Base-by-base conservation (phyloP, 805 yeast species). In the Ascoidea rubescens region DNA sequence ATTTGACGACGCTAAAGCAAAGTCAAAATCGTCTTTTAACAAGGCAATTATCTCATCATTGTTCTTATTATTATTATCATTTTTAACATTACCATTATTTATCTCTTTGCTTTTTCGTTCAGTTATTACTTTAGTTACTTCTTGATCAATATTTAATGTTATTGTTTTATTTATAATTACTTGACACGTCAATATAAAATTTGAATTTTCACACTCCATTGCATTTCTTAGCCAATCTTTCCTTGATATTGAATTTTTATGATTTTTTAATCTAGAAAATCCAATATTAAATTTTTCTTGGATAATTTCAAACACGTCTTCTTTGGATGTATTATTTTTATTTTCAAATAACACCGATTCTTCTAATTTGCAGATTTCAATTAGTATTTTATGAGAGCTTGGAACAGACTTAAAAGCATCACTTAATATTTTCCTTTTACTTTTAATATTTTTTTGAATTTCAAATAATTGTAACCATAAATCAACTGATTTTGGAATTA, bases 311-410 rank as follows among this genome's bases (percentile, higher is more conserved):
- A 67, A 7, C 10, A 33, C 10, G 10, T 7, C 10, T 10, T 33
- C 42, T 7, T 7, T 7, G 10, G 42, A 33, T 33, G 6, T 71
- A n/a, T 69, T 65, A 5, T 69, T 69, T 4, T 65, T 62, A 1
- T 65, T 61, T 53, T 71, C 67, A n/a, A n/a, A n/a, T n/a, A n/a
- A n/a, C n/a, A n/a, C n/a, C n/a, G n/a, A n/a, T 58, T 81, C 91
- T 63, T 87, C 95, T 12, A 88, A 60, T 56, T 80, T 76, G 1
- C 80, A 73, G 1, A 88, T 88, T 0, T 81, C 70, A 2, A 87
- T 65, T 91, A 95, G 87, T 1, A 88, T 71, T 42, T 70, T 70
- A 48, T 71, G 65, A 6, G 77, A 70, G 3, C 71, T 68, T 3
- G 73, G 71, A 12, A 83, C 62, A 0, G 65, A 61, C 52, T 78